A percentile compares a stretch with the other conserved stretches of the same genome.
phyloP scores from a whole-genome alignment of 2,329 filamentous ascomycete genomes.

The Claviceps humidiphila region DNA sequence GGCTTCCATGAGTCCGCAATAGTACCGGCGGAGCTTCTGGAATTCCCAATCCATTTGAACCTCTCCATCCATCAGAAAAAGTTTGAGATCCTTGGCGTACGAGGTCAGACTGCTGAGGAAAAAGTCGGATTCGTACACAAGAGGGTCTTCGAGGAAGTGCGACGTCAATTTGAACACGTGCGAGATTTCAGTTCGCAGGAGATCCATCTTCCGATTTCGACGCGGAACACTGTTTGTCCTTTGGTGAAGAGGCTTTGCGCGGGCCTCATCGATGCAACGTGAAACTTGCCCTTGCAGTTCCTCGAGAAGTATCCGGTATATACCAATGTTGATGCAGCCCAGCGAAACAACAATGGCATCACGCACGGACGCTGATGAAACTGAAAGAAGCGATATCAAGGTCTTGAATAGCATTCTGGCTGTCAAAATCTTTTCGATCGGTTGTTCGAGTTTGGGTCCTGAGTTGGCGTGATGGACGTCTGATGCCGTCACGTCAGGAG shows the following conservation, averaged over 20 bases:
- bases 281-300: constrained; percentile 78
- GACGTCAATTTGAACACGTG: constrained; percentile 92
- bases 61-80: constrained; percentile 89
- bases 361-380: constrained; percentile 65
- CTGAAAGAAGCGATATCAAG: constrained; percentile 75
- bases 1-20: constrained; percentile 86
- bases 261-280: constrained; percentile 78
- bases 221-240: constrained; percentile 72
- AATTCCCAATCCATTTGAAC: constrained; percentile 93
- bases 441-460: constrained; percentile 50
- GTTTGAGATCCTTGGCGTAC: constrained; percentile 82
- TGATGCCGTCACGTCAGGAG: constrained; percentile 23
- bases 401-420: constrained; percentile 83
- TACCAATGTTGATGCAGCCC: constrained; percentile 87
- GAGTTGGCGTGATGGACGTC: constrained; percentile 68
- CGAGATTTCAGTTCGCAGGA: constrained; percentile 84
- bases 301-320: constrained; percentile 83
- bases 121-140: constrained; percentile 78
- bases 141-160: constrained; percentile 67
- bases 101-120: constrained; percentile 77
- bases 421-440: constrained; percentile 68
- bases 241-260: constrained; percentile 74
- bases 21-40: constrained; percentile 80
- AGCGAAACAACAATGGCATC: constrained; percentile 85
- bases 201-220: constrained; percentile 70